Conservation (phyloP, 192 early-diverging fungal species). For the Borealophlyctis nickersoniae region DNA sequence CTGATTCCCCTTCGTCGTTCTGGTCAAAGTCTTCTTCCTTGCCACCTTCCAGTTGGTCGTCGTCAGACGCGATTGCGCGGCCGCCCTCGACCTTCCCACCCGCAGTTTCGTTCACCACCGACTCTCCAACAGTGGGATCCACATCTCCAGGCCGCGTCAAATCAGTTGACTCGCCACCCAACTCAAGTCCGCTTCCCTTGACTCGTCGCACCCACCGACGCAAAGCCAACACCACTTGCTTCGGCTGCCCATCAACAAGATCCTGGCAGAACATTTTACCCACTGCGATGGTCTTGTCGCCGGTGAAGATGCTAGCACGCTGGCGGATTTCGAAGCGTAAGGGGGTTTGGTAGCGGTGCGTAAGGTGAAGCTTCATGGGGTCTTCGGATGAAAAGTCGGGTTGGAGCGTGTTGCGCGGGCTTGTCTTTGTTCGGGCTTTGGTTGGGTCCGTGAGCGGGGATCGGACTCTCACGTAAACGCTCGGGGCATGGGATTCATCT, state of each 20-base stretch:
- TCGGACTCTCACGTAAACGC: slow-evolving; percentile 14
- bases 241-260: slow-evolving; percentile 15
- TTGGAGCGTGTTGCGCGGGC: slow-evolving; percentile 1
- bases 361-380: slow-evolving; percentile 1
- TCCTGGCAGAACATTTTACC: slow-evolving; percentile 27
- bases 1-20: not conserved
- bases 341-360: slow-evolving; percentile 24
- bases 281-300: slow-evolving; percentile 9
- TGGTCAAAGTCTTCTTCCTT: not conserved
- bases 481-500: slow-evolving; percentile 4
- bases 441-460: slow-evolving; percentile 20
- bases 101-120: slow-evolving; percentile 1
- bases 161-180: slow-evolving; percentile 11
- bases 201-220: slow-evolving; percentile 11
- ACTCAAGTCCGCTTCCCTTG: not conserved
- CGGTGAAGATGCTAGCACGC: slow-evolving; percentile 6
- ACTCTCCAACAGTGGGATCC: slow-evolving; percentile 10
- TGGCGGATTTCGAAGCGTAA: slow-evolving; percentile 25
- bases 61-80: no score
- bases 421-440: slow-evolving; percentile 1
- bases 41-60: not conserved
- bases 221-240: slow-evolving; percentile 17
- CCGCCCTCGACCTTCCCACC: not conserved
- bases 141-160: slow-evolving; percentile 2
- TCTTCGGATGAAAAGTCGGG: slow-evolving; percentile 10